These are phyloP conservation scores for Solanum medicagineum DNA, from an alignment of 257 asterid genomes.

Conservation along the genomic window DNA sequence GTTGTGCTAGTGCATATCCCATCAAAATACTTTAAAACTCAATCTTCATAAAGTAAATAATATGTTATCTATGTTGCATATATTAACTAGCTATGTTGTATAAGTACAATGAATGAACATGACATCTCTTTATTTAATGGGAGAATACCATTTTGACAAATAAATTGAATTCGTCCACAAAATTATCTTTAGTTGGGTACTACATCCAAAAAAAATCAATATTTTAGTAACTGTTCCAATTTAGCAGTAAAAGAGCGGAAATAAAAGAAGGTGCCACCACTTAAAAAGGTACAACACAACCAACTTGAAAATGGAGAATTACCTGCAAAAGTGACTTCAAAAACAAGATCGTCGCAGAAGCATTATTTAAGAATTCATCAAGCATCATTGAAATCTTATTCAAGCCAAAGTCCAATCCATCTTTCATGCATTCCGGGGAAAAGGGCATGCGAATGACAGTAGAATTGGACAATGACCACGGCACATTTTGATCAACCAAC, in stretches of 20 bases:
- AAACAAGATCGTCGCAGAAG: conserved; percentile 53
- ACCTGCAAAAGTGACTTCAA: conserved; percentile 79
- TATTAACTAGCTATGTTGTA: neutral
- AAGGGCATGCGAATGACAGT: conserved; percentile 88
- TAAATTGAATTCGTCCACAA: neutral
- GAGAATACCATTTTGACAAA: neutral
- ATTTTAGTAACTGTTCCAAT: neutral
- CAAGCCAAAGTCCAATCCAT: conserved; percentile 40
- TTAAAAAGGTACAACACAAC: neutral
- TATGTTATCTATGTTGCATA: neutral
- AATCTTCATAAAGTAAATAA: neutral
- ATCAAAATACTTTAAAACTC: neutral
- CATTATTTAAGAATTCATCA: conserved; percentile 66
- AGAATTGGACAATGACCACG: conserved; percentile 58
- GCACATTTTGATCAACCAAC: conserved; percentile 54
- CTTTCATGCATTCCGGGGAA: conserved; percentile 51
- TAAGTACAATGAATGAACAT: neutral
- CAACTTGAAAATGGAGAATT: neutral
- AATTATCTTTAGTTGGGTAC: neutral
- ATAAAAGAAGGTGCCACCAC: neutral
- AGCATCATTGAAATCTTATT: conserved; percentile 32
- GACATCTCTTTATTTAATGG: neutral
- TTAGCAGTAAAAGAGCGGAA: neutral
- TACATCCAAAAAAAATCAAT: neutral
- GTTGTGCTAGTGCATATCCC: neutral